Evolutionary conservation across 306 rosid species (phyloP), one percentile per base, ranked within the genome.

Genomic region (Erythrophleum fordii): DNA sequence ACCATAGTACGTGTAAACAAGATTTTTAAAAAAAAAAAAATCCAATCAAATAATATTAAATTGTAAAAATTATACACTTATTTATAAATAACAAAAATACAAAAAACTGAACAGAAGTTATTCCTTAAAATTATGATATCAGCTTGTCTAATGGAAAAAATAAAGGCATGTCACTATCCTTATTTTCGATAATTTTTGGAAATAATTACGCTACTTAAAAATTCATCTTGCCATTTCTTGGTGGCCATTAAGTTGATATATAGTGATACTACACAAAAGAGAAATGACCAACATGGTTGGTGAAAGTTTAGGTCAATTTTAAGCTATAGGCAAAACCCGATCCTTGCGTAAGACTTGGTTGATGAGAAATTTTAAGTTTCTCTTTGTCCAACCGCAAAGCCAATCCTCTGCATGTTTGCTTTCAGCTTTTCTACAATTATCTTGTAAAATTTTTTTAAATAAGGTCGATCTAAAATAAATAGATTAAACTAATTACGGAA

Each of bases 251-350:
- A 28, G 11, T 28, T 59, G 17, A 60, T 29, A 61, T 39, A 2
- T n/a, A n/a, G n/a, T n/a, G n/a, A n/a, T n/a, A n/a, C n/a, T n/a
- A 31, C 26, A 16, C 41, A 61, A 0, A 42, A 8, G 16, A 61
- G 39, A 61, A 5, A 29, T 6, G 68, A 16, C 11, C 6, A 29
- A 61, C 28, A 28, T 17, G 23, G 23, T 71, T 71, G 60, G 76
- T 48, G 26, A 71, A 48, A 8, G 76, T 26, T 48, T 48, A 16
- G 39, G 9, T 20, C 1, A 71, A 8, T 28, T 25, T 20, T 17
- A 48, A 48, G 76, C 9, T 48, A 34, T 17, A 71, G 28, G 76
- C 60, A 71, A 71, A 70, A 46, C 8, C 20, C 8, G 9, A 71
- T 48, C 76, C 22, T 71, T 71, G 45, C 60, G 48, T 18, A 26